A percentile compares a stretch with the other conserved stretches of the same genome.
phyloP scores from a whole-genome alignment of 164 flowering plant species.

The Houttuynia cordata region DNA sequence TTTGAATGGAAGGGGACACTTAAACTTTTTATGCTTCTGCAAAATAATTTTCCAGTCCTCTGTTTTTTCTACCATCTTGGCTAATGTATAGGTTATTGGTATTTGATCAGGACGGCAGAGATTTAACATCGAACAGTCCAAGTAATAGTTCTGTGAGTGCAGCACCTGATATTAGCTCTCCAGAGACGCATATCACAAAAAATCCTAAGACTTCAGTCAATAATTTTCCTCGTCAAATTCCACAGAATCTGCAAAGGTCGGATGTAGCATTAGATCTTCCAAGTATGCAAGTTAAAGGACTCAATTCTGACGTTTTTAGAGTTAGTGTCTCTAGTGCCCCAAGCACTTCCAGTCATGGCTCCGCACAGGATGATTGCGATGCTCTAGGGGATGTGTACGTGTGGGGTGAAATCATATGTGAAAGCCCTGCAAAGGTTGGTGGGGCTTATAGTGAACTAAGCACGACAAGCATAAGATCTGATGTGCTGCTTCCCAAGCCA shows the following conservation, averaged over 20 bases:
- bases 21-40: neutral
- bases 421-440: conserved; percentile 12
- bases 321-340: conserved; percentile 38
- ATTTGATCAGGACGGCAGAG: conserved; percentile 16
- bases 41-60: neutral
- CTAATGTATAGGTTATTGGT: neutral
- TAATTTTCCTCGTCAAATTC: conserved; percentile 29
- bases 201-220: conserved; percentile 18
- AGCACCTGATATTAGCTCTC: conserved; percentile 23
- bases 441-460: conserved; percentile 10
- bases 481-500: conserved; percentile 24
- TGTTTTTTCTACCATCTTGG: neutral
- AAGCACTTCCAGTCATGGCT: conserved; percentile 31
- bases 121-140: conserved; percentile 23
- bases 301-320: conserved; percentile 22
- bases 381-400: conserved; percentile 30
- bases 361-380: conserved; percentile 31
- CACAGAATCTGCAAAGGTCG: conserved; percentile 16
- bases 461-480: conserved; percentile 14
- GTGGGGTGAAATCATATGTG: conserved; percentile 28
- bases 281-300: conserved; percentile 33
- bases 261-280: conserved; percentile 19
- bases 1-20: neutral
- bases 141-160: conserved; percentile 23
- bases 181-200: conserved; percentile 12